Evolutionary conservation across 2,329 filamentous ascomycete species (phyloP).

Genomic region (Clonostachys chloroleuca): DNA sequence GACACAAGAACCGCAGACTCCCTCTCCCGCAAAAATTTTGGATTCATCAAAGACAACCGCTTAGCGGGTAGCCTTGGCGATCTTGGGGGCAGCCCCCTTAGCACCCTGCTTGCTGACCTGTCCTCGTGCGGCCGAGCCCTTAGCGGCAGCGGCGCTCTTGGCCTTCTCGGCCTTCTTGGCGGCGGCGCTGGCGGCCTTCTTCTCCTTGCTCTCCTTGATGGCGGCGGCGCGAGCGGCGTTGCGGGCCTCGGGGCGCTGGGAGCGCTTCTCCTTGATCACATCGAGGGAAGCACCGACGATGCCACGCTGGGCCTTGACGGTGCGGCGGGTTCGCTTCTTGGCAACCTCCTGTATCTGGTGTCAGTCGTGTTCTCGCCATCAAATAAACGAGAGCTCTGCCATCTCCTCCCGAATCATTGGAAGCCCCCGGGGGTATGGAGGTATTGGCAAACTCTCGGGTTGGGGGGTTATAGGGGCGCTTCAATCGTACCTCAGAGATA

Average conservation of each 20-base stretch:
- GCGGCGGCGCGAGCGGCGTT: slow-evolving; percentile 82
- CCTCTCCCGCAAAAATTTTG: slow-evolving; percentile 3
- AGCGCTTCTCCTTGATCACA: slow-evolving; percentile 98
- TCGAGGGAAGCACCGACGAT: slow-evolving; percentile 99
- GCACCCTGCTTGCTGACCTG: slow-evolving; percentile 96
- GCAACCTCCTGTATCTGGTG: slow-evolving; percentile 78
- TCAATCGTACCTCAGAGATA: slow-evolving; percentile 90
- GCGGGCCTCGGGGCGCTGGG: slow-evolving; percentile 92
- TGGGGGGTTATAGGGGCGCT: not conserved
- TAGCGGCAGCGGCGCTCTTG: slow-evolving; percentile 77
- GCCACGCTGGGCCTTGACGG: slow-evolving; percentile 97
- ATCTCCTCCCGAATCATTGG: too few species aligned
- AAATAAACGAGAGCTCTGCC: too few species aligned
- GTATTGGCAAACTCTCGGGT: not conserved
- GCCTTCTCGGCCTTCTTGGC: slow-evolving; percentile 99
- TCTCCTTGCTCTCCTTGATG: slow-evolving; percentile 98
- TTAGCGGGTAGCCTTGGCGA: slow-evolving; percentile 78
- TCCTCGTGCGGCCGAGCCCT: slow-evolving; percentile 68
- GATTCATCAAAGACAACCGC: not conserved
- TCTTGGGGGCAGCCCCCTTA: slow-evolving; percentile 85
- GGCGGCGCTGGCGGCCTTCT: slow-evolving; percentile 83
- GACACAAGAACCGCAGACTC: slow-evolving; percentile 36
- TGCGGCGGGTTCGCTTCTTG: slow-evolving; percentile 98
- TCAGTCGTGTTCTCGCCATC: slow-evolving; percentile 25
- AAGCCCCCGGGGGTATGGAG: too few species aligned